A percentile compares a stretch with the other conserved stretches of the same genome.
These are phyloP conservation scores for Fraxinus baroniana DNA, from an alignment of 305 asterid species.

Conservation along the genomic window DNA sequence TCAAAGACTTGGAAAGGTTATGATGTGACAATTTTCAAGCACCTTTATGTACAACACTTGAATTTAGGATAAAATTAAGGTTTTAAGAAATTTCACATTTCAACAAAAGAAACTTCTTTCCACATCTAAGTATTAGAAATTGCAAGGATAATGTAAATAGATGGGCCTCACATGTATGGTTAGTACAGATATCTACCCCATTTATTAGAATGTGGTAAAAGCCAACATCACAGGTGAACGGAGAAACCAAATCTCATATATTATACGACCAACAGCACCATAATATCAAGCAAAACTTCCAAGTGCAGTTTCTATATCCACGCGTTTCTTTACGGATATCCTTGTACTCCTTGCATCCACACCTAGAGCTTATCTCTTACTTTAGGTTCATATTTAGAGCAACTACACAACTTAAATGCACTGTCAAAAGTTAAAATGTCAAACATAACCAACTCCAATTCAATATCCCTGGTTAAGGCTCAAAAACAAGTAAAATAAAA, in stretches of 20 bases:
- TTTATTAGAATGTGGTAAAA: background rate
- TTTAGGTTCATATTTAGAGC: slow-evolving; percentile 56
- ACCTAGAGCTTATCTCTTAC: slow-evolving; percentile 38
- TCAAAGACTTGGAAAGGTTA: background rate
- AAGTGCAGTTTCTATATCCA: slow-evolving; percentile 18
- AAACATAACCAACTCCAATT: background rate
- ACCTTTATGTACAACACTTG: background rate
- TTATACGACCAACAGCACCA: background rate
- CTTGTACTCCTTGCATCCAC: slow-evolving; percentile 30
- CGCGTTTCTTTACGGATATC: slow-evolving; percentile 42
- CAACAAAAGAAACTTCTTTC: background rate
- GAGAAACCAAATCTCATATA: background rate
- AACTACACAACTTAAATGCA: slow-evolving; percentile 39
- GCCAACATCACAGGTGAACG: background rate
- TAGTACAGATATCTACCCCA: background rate
- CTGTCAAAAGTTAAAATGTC: slow-evolving; percentile 54
- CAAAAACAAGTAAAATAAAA: background rate
- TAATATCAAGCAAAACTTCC: background rate
- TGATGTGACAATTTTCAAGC: background rate
- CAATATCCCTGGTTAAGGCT: background rate
- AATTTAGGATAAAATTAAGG: background rate
- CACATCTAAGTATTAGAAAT: background rate
- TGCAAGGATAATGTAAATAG: background rate
- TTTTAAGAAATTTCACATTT: background rate
- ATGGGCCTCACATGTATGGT: background rate